Conservation (phyloP, 371 early-diverging fungal genomes). For the Saksenaea vasiformis region DNA sequence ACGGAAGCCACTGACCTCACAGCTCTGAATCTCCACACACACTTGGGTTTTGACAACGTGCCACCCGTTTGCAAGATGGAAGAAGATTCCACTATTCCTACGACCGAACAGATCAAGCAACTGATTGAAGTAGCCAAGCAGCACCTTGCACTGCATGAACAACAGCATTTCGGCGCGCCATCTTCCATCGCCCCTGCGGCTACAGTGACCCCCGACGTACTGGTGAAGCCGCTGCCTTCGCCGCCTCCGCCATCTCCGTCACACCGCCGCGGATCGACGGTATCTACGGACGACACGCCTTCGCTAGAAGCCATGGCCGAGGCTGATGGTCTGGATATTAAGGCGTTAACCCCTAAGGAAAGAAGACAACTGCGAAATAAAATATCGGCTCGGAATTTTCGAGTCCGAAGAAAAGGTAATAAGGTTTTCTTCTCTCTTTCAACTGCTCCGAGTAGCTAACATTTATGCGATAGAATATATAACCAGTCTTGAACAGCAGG, state of each 20-base stretch:
- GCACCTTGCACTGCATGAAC: constrained; percentile 33
- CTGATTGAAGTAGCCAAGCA: constrained; percentile 37
- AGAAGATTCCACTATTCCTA: constrained; percentile 20
- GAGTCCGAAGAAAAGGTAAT: constrained; percentile 80
- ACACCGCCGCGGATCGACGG: not conserved
- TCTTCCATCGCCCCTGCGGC: not conserved
- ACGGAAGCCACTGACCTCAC: not conserved
- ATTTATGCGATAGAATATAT: constrained; percentile 10
- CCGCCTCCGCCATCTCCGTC: not conserved
- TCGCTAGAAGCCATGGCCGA: constrained; percentile 27
- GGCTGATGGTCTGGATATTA: constrained; percentile 18
- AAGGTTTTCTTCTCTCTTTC: not conserved
- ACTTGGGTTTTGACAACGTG: not conserved
- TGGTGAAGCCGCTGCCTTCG: not conserved
- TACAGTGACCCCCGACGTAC: not conserved
- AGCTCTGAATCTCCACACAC: not conserved
- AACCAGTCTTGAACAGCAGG: constrained; percentile 5
- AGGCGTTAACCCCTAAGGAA: constrained; percentile 70
- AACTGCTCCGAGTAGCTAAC: not conserved
- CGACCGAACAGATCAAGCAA: constrained; percentile 35
- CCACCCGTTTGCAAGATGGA: not conserved
- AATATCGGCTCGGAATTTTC: constrained; percentile 83
- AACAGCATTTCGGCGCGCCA: constrained; percentile 6
- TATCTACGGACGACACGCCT: constrained; percentile 16
- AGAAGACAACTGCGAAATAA: constrained; percentile 85